These are phyloP conservation scores for Pterocarpus santalinus DNA, from an alignment of 306 rosid genomes.

Conservation along the genomic window DNA sequence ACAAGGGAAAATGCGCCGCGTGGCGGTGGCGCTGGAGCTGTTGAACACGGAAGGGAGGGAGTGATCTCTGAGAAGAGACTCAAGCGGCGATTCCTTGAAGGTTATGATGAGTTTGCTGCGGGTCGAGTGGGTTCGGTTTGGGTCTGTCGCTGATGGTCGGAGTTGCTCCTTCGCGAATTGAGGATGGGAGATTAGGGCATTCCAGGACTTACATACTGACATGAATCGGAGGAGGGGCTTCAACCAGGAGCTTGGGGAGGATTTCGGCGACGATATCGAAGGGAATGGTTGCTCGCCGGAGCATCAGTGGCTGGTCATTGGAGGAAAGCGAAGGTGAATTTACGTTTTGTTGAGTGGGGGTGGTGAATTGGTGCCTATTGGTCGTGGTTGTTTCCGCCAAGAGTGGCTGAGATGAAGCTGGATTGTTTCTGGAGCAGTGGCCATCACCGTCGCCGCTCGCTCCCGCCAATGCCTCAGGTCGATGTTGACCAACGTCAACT, in stretches of 20 bases:
- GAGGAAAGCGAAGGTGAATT: neutral
- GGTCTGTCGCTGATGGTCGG: neutral
- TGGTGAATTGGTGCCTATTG: neutral
- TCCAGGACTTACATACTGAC: conserved; percentile 46
- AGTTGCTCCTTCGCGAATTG: conserved; percentile 48
- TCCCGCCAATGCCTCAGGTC: no score
- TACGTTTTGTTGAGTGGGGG: neutral
- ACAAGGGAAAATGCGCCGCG: no score
- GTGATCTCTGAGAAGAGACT: no score
- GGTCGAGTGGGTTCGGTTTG: no score
- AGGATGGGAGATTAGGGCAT: conserved; percentile 51
- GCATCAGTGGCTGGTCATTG: neutral
- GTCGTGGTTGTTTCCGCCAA: neutral
- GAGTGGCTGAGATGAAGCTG: neutral
- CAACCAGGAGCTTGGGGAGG: conserved; percentile 37
- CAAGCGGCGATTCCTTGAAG: neutral
- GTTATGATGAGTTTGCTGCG: no score
- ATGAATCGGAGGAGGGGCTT: conserved; percentile 37
- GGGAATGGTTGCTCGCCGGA: conserved; percentile 29
- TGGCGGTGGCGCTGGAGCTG: no score
- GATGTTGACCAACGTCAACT: no score
- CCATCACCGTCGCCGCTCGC: no score
- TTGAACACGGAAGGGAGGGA: no score
- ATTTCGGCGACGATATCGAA: conserved; percentile 44
- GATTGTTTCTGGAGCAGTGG: neutral